Percentiles rank a stretch among this genome's conserved stretches.
Conservation (phyloP, 352 stramenopile genomes). For the Aphanomyces astaci region DNA sequence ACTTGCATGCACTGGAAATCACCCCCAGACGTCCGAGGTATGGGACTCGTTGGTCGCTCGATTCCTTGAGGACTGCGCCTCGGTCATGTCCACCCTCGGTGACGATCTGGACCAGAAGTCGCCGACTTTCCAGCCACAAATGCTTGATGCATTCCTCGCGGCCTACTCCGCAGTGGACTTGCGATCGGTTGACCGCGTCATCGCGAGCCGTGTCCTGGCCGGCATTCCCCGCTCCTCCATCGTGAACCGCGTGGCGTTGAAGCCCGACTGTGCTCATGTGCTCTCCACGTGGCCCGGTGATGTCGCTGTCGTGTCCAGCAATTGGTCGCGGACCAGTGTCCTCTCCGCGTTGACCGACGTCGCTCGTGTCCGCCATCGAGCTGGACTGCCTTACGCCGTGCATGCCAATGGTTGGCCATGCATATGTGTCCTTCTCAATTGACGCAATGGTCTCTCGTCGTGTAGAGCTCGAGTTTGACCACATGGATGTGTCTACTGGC, state of each 20-base stretch:
- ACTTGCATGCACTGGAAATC: background rate
- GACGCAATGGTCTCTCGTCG: background rate
- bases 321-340: constrained; percentile 12
- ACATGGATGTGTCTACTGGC: background rate
- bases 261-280: background rate
- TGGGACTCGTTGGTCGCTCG: background rate
- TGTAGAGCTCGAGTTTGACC: constrained; percentile 14
- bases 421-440: too few species aligned
- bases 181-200: background rate
- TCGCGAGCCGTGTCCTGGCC: background rate
- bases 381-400: background rate
- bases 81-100: background rate
- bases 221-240: background rate
- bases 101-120: background rate
- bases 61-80: background rate
- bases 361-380: background rate
- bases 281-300: background rate
- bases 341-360: background rate
- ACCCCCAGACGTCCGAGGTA: background rate
- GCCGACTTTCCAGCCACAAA: background rate
- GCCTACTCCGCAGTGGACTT: background rate
- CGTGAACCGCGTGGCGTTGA: background rate
- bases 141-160: background rate
- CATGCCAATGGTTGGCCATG: constrained; percentile 1
- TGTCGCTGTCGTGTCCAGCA: constrained; percentile 14